Evolutionary conservation across 306 rosid species (phyloP), one percentile per base, ranked within the genome.

Genomic region (Quercus suber): DNA sequence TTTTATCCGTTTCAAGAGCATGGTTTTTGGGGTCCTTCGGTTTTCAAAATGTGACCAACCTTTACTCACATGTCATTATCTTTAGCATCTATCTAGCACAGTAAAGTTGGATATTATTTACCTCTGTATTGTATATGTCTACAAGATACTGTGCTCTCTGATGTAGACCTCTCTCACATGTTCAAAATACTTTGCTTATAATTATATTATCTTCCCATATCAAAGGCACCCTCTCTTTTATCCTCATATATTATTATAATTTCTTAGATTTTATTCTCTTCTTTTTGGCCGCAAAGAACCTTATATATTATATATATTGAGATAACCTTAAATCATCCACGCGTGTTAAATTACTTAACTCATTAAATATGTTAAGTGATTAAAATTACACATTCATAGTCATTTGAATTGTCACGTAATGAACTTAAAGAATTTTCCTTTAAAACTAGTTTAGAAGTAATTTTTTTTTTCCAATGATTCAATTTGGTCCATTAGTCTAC

Each of bases 11-110:
- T 82, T 68, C 19, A 77, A 71, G 79, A 37, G 73, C 77, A 84
- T 58, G 74, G 78, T 73, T 76, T 73, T 84, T 77, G 69, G 64
- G 57, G 76, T 41, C 82, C 79, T 83, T 86, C 49, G 41, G 86
- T 85, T 85, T 88, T 87, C 85, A 87, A 86, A 85, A 88, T 84
- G 88, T 75, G 75, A 89, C 90, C 80, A 86, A 73, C 88, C 90
- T 81, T 90, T 82, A 65, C 89, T 88, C 91, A 77, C 85, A 33
- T 15, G 92, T 90, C 97, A 55, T 82, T 88, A 14, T 92, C 97
- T 85, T 87, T 77, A 73, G 78, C 77, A 77, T 67, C 78, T 51
- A 57, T 37, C 45, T 37, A 7, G 67, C 60, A 35, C 73, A 83
- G 73, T 63, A 75, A 77, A 77, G 45, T 88, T 72, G 65, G 8